Percentiles rank a stretch among this genome's conserved stretches.
Evolutionary conservation across 768 basidiomycete species (phyloP).

Genomic region (Tylopilus subfusipes): DNA sequence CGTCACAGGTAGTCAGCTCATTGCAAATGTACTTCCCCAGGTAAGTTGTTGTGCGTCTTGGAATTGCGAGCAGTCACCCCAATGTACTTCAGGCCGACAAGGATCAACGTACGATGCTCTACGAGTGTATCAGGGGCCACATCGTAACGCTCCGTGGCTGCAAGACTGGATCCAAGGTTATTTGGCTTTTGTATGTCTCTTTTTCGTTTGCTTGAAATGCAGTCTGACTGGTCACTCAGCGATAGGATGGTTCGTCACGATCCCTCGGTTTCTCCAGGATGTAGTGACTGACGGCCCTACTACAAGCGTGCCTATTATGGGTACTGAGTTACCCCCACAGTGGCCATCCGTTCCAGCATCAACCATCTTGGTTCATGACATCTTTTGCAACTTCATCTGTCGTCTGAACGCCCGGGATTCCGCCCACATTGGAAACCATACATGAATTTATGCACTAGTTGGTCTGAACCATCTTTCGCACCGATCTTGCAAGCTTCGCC

Average conservation of each 20-base stretch:
- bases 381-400: constrained; percentile 24
- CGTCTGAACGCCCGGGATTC: constrained; percentile 15
- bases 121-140: constrained; percentile 83
- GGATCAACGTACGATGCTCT: constrained; percentile 76
- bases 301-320: constrained; percentile 62
- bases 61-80: constrained; percentile 7
- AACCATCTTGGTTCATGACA: constrained; percentile 28
- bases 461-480: constrained; percentile 27
- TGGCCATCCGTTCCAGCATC: constrained; percentile 15
- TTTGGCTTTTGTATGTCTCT: constrained; percentile 71
- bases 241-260: constrained; percentile 51
- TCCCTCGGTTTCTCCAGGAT: neutral
- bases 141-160: constrained; percentile 88
- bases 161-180: constrained; percentile 88
- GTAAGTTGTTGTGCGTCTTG: constrained; percentile 37
- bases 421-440: constrained; percentile 22
- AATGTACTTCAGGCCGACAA: constrained; percentile 62
- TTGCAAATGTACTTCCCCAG: constrained; percentile 75
- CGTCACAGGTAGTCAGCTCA: constrained; percentile 80
- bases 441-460: constrained; percentile 22
- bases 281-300: constrained; percentile 13
- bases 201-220: neutral
- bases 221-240: constrained; percentile 30
- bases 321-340: constrained; percentile 34
- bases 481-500: constrained; percentile 30